A percentile compares a stretch with the other conserved stretches of the same genome.
phyloP scores from a whole-genome alignment of 345 rosid genomes.

The Linum usitatissimum region DNA sequence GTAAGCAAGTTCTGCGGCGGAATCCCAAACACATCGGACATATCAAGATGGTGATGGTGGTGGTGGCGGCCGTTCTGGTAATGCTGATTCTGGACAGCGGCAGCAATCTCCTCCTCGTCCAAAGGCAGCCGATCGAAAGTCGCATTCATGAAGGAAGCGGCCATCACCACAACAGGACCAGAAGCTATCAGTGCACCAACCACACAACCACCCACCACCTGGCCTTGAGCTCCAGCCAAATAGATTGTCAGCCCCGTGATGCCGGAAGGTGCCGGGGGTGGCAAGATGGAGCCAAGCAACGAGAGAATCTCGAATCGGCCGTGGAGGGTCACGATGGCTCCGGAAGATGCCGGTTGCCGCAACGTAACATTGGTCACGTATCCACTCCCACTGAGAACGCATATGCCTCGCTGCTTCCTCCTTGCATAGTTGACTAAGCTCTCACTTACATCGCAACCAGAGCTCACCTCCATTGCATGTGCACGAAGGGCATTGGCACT shows the following conservation, averaged over 20 bases:
- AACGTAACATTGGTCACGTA: slow-evolving; percentile 81
- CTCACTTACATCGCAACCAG: slow-evolving; percentile 79
- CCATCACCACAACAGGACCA: slow-evolving; percentile 87
- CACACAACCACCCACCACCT: slow-evolving; percentile 83
- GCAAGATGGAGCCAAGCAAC: slow-evolving; percentile 78
- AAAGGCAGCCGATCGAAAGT: slow-evolving; percentile 79
- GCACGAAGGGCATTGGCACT: slow-evolving; percentile 78
- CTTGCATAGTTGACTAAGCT: slow-evolving; percentile 62
- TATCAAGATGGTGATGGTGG: slow-evolving; percentile 38
- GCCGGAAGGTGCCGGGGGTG: slow-evolving; percentile 84
- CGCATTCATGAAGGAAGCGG: slow-evolving; percentile 86
- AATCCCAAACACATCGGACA: slow-evolving; percentile 45
- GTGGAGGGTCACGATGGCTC: slow-evolving; percentile 75
- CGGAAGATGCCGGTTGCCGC: slow-evolving; percentile 70
- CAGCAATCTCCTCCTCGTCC: slow-evolving; percentile 55
- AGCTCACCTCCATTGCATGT: slow-evolving; percentile 83
- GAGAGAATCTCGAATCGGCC: slow-evolving; percentile 96
- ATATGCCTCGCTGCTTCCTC: slow-evolving; percentile 76
- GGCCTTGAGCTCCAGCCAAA: slow-evolving; percentile 91
- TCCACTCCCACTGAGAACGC: slow-evolving; percentile 71
- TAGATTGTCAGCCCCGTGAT: slow-evolving; percentile 77
- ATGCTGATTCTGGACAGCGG: slow-evolving; percentile 40
- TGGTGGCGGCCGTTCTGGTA: slow-evolving; percentile 50
- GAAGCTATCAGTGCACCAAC: slow-evolving; percentile 83
- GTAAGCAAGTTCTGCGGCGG: slow-evolving; percentile 64